Percentiles rank a stretch among this genome's conserved stretches.
Evolutionary conservation across 495 filamentous ascomycete genomes (phyloP).

Genomic region (Aspergillus baeticus): DNA sequence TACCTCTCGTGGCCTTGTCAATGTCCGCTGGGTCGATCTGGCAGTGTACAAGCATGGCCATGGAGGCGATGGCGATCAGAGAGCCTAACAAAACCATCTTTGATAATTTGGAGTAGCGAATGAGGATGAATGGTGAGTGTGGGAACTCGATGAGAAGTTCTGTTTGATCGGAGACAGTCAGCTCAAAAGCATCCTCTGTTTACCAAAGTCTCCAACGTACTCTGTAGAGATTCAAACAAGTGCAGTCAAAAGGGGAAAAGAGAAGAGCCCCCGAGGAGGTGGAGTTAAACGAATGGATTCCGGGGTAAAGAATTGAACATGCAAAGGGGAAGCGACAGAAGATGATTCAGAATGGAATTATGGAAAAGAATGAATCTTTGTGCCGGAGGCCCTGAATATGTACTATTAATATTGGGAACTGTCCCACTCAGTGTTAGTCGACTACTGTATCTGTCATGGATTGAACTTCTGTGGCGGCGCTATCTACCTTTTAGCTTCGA

Average conservation of each 20-base stretch:
- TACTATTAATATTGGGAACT: constrained; percentile 7
- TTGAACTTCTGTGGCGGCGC: constrained; percentile 25
- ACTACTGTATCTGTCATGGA: constrained; percentile 11
- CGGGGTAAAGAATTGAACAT: not conserved
- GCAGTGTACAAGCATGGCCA: constrained; percentile 32
- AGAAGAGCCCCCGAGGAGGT: not conserved
- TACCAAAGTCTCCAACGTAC: no score
- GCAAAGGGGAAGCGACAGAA: not conserved
- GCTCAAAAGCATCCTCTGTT: no score
- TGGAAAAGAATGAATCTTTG: constrained; percentile 11
- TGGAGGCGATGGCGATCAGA: constrained; percentile 31
- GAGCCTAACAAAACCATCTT: constrained; percentile 29
- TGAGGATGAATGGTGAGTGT: constrained; percentile 2
- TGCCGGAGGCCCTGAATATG: constrained; percentile 19
- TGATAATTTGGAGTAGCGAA: constrained; percentile 7
- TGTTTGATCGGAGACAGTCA: not conserved
- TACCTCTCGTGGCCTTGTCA: constrained; percentile 44
- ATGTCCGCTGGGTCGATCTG: constrained; percentile 67
- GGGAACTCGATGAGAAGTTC: not conserved
- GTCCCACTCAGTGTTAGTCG: constrained; percentile 18
- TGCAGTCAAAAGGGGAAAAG: constrained; percentile 1
- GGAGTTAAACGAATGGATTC: constrained; percentile 7
- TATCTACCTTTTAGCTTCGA: constrained; percentile 22
- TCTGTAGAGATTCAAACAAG: no score
- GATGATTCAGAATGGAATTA: not conserved